Base-by-base conservation (phyloP, 2,329 filamentous ascomycete genomes). In the Plectosphaerella sp. region DNA sequence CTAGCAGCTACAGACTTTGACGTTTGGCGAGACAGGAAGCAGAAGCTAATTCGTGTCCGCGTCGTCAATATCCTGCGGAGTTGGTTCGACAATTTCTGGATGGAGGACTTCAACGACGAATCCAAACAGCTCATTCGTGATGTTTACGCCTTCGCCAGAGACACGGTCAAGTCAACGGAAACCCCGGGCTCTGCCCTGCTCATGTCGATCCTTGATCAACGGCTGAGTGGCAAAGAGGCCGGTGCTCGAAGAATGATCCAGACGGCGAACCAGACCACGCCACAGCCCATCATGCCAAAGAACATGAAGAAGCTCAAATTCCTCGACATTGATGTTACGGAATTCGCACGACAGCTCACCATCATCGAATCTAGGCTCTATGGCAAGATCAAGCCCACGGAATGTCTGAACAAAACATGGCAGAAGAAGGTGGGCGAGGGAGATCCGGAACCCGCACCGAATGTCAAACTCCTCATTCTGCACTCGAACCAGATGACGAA, bases 231-330 rank as follows among this genome's bases (percentile, higher is more conserved):
- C 53, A 91, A 95, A 65, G 94, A 97, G 59, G 88, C 88, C 15
- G 87, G 89, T 18, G 87, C 87, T 10, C 92, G 95, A 65, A 85
- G 90, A 35, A 81, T 99, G 66, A 86, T 99, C 16, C 85, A 94
- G 57, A 97, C 91, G 1, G 76, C 94, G 57, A 93, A 86, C 65
- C 86, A 87, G 61, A 87, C 89, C 57, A 88, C 89, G 1, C 93
- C 94, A 4, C 76, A 88, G 36, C 91, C 94, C 1, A 97, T 97
- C 65, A 84, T 97, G 67, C 94, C 94, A 2, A 97, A 96, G 79
- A 97, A 97, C 68, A 96, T 99, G 91, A 97, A 94, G 81, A 99
- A 97, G 72, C 82, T 99, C 61, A 99, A 97, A 70, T 97, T 99
- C 73, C 74, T 97, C 52, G 94, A 99, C 66, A 97, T 99, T 61